Percentiles rank a stretch among this genome's conserved stretches.
Conservation (phyloP, 1,284 basidiomycete genomes). For the Trichosporon inkin region DNA sequence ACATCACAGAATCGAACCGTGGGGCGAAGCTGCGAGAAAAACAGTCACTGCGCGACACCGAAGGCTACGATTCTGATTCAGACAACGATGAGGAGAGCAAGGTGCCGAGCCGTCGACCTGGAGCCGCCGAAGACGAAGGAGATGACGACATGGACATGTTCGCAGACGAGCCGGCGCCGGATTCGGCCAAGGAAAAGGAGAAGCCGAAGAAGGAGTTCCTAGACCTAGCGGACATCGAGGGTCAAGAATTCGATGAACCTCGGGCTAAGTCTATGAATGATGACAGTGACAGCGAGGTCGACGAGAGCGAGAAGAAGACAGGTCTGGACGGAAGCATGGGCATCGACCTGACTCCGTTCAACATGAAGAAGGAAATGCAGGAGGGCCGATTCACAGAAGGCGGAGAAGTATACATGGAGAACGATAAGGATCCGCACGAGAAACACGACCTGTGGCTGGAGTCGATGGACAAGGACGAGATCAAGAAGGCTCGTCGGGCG, state of each 20-base stretch:
- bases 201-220: slow-evolving; percentile 65
- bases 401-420: slow-evolving; percentile 72
- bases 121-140: slow-evolving; percentile 53
- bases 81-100: slow-evolving; percentile 80
- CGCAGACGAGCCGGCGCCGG: slow-evolving; percentile 49
- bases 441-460: slow-evolving; percentile 95
- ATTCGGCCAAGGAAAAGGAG: slow-evolving; percentile 23
- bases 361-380: slow-evolving; percentile 98
- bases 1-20: slow-evolving; percentile 38
- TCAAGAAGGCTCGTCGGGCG: slow-evolving; percentile 75
- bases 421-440: slow-evolving; percentile 77
- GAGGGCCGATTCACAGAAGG: slow-evolving; percentile 95
- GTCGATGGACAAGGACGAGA: slow-evolving; percentile 76
- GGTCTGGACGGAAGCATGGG: slow-evolving; percentile 68
- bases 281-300: slow-evolving; percentile 30
- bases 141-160: slow-evolving; percentile 75
- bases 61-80: slow-evolving; percentile 91
- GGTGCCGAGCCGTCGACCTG: slow-evolving; percentile 60
- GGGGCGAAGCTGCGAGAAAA: slow-evolving; percentile 60
- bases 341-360: slow-evolving; percentile 87
- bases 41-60: slow-evolving; percentile 65
- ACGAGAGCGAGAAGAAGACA: slow-evolving; percentile 21
- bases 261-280: slow-evolving; percentile 66
- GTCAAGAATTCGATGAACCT: slow-evolving; percentile 69
- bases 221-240: slow-evolving; percentile 88